Conservation (phyloP, 2,329 filamentous ascomycete species). For the Zymoseptoria brevis region DNA sequence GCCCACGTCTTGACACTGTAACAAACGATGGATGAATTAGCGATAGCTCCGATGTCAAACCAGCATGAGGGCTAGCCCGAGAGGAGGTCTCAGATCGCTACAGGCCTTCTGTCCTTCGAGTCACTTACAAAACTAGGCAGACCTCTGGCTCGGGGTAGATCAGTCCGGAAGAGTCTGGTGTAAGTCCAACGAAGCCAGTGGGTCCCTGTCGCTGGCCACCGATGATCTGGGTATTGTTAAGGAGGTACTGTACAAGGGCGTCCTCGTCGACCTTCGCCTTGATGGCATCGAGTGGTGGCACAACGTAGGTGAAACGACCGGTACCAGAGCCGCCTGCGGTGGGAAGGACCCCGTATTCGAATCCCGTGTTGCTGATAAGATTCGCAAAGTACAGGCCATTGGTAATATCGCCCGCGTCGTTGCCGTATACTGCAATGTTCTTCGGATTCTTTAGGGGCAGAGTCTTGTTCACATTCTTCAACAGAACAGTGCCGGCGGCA, state of each 20-base stretch:
- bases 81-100: neutral
- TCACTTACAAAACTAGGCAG: slow-evolving; percentile 43
- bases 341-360: slow-evolving; percentile 39
- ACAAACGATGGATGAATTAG: slow-evolving; percentile 25
- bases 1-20: slow-evolving; percentile 28
- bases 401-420: slow-evolving; percentile 41
- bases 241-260: slow-evolving; percentile 40
- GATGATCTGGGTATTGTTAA: slow-evolving; percentile 32
- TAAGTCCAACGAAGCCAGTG: neutral
- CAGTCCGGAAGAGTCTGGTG: slow-evolving; percentile 5
- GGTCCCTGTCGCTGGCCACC: slow-evolving; percentile 7
- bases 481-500: slow-evolving; percentile 35
- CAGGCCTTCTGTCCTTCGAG: neutral
- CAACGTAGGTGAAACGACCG: slow-evolving; percentile 33
- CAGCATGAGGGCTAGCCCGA: neutral
- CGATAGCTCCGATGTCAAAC: neutral
- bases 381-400: slow-evolving; percentile 38
- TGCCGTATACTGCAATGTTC: slow-evolving; percentile 44
- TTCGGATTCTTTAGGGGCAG: slow-evolving; percentile 47
- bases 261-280: slow-evolving; percentile 27
- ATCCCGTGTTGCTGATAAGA: slow-evolving; percentile 22
- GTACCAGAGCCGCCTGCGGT: slow-evolving; percentile 37
- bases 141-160: slow-evolving; percentile 33
- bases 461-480: slow-evolving; percentile 45
- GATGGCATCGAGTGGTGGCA: slow-evolving; percentile 37